Percentiles rank a stretch among this genome's conserved stretches.
These are phyloP conservation scores for Eimeria acervulina DNA, from an alignment of 169 alveolate species.

Conservation along the genomic window DNA sequence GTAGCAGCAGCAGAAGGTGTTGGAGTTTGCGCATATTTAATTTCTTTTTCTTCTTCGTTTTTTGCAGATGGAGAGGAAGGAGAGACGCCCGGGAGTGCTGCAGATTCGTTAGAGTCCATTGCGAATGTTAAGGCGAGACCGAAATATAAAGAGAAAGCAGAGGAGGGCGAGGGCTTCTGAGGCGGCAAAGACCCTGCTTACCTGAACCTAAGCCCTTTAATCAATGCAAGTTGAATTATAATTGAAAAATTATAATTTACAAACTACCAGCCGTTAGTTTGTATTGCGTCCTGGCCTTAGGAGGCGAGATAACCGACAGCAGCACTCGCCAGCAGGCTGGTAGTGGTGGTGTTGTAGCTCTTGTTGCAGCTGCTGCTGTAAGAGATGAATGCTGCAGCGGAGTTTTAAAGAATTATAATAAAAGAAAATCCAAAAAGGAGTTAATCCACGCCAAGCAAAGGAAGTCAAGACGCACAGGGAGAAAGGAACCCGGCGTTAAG, in stretches of 20 bases:
- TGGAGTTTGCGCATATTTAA: background rate
- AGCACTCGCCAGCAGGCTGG: background rate
- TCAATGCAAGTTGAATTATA: background rate
- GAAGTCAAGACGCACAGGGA: background rate
- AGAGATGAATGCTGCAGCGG: background rate
- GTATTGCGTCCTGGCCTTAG: background rate
- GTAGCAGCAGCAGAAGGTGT: background rate
- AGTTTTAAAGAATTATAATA: background rate
- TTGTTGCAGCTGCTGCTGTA: too few relatives aligned
- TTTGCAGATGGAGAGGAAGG: background rate
- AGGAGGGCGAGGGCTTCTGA: background rate
- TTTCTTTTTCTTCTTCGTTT: background rate
- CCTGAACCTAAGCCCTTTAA: background rate
- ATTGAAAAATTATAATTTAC: background rate
- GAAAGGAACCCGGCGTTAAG: background rate
- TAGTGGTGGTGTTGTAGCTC: background rate
- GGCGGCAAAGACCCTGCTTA: too few relatives aligned
- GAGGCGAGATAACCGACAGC: background rate
- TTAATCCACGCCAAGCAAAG: background rate
- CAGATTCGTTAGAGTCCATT: background rate
- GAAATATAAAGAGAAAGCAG: background rate
- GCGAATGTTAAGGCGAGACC: background rate
- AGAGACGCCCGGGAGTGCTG: background rate
- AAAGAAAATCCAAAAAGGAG: too few relatives aligned
- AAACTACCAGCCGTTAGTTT: background rate